Evolutionary conservation across 345 rosid genomes (phyloP), one percentile per base, ranked within the genome.

Genomic region (Eutrema heterophyllum): DNA sequence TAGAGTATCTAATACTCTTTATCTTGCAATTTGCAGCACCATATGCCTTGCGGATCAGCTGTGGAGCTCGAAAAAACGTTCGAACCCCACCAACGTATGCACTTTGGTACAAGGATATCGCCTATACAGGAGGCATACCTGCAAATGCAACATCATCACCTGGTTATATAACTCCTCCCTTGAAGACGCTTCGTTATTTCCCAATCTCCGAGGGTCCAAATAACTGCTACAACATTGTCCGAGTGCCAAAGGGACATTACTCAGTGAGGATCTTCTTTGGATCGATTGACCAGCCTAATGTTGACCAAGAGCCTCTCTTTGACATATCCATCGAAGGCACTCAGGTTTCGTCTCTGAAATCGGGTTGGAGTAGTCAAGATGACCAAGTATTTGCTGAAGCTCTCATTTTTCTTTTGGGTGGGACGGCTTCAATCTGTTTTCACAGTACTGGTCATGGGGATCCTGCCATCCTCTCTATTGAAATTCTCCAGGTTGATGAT

Each of bases 361-460:
- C 99, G 0, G 99, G 99, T 67, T 96, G 99, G 99, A 89, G 87
- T 59, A 33, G 30, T 61, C 81, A 90, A 2, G 92, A 92, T 79
- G 91, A 90, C 60, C 98, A 89, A 82, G 81, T 80, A 27, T 96
- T 96, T 48, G 83, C 85, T 26, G 99, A 96, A 79, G 97, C 96
- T 50, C 79, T 75, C 51, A 82, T 92, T 54, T 89, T 89, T 70
- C 92, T 96, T 56, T 62, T 41, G 2, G 88, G 82, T 78, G 94
- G 91, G 6, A 86, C 94, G 0, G 83, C 81, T 27, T 84, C 98
- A 0, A 81, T 96, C 14, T 96, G 99, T 81, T 89, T 96, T 74
- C 99, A 96, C 21, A 89, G 98, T 68, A 96, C 99, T 2, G 99
- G 99, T 52, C 99, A 88, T 79, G 99, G 99, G 13, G 99, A 92